Conservation (phyloP, 805 yeast species). For the Wickerhamomyces canadensis region DNA sequence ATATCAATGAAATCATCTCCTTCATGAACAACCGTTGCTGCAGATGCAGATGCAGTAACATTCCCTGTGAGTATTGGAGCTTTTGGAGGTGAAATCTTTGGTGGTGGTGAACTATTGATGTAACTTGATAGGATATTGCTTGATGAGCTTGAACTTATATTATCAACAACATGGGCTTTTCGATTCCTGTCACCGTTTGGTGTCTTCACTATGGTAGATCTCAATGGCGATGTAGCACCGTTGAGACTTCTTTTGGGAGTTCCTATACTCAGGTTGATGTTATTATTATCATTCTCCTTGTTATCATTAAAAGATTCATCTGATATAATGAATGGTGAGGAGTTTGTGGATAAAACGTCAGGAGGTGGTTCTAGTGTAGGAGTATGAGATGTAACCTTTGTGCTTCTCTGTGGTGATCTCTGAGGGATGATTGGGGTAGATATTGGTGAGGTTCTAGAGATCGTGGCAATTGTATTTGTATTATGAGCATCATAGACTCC, state of each 20-base stretch:
- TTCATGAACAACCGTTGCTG: slow-evolving; percentile 1
- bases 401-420: slow-evolving; percentile 20
- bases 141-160: slow-evolving; percentile 19
- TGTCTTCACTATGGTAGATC: slow-evolving; percentile 10
- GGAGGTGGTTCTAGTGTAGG: slow-evolving; percentile 16
- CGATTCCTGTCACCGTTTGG: slow-evolving; percentile 20
- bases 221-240: slow-evolving; percentile 14
- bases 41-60: too few relatives aligned
- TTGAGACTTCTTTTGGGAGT: slow-evolving; percentile 5
- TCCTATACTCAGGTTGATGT: neutral
- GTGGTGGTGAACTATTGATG: slow-evolving; percentile 20
- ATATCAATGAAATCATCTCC: slow-evolving; percentile 17
- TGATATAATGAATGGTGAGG: slow-evolving; percentile 6
- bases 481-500: slow-evolving; percentile 6
- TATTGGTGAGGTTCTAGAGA: neutral
- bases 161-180: slow-evolving; percentile 21
- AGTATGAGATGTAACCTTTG: slow-evolving; percentile 1
- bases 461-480: slow-evolving; percentile 4
- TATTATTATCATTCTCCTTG: neutral
- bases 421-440: slow-evolving; percentile 10
- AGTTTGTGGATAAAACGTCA: slow-evolving; percentile 14
- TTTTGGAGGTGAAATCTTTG: slow-evolving; percentile 12
- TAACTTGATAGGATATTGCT: slow-evolving; percentile 20
- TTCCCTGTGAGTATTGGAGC: too few relatives aligned
- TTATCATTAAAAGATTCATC: slow-evolving; percentile 1